Base-by-base conservation (phyloP, 208 protist species). In the Trypanosoma congolense region DNA sequence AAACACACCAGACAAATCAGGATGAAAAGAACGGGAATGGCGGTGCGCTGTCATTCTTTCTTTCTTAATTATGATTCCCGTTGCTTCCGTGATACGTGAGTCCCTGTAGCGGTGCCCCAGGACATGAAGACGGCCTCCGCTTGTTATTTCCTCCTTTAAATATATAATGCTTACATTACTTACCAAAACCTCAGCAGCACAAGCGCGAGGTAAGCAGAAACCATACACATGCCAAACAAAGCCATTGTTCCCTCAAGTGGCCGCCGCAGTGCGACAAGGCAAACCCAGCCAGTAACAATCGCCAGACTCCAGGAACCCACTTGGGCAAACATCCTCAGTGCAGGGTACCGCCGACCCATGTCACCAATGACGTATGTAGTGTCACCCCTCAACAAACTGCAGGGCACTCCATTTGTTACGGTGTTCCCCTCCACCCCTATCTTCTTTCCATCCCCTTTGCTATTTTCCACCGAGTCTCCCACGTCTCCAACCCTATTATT, bases 231-330 rank as follows among this genome's bases (percentile, higher is more conserved):
- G 14, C 80, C 73, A 29, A 71, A 24, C 16, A 77, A 47, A 12
- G 66, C 56, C 26, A 78, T 61, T 6, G 46, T 46, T 4, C 82
- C 77, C 31, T 90, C 82, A 19, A 90, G 36, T 3, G 82, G 82
- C 4, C 82, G 73, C 3, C 82, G 77, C 16, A 83, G 29, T 10
- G 73, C 61, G 22, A 90, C 64, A 3, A 83, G 10, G 14, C 51
- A 51, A 9, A 59, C 54, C 77, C 78, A 90, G 2, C 80, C 14
- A 24, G 66, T 56, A 25, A 64, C 42, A 30, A 75, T 28, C 14
- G 75, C 33, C 3, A 70, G 18, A 18, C 70, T 10, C 0, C 12
- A 41, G 28, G 58, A 61, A 1, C 52, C 22, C 1, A 47, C 2
- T 42, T 29, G 24, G 21, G 62, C 2, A 2, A 62, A 3, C 0